Conservation (phyloP, 345 rosid species). For the Dimocarpus longan region DNA sequence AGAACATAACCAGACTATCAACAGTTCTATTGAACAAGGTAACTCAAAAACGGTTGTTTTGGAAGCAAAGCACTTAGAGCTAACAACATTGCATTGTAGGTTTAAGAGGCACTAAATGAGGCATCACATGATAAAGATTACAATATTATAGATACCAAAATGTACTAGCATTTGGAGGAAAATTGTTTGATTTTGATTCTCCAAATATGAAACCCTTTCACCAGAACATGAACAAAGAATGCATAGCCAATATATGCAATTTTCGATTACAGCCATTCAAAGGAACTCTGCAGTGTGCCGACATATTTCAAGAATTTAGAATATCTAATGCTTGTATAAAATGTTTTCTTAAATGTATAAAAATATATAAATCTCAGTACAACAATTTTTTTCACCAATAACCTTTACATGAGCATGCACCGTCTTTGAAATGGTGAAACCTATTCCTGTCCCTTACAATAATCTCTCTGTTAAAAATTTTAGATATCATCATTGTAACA, state of each 20-base stretch:
- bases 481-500: constrained; percentile 58
- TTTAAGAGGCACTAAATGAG: not conserved
- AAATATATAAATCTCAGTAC: not conserved
- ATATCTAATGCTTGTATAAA: no score
- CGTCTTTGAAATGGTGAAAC: constrained; percentile 61
- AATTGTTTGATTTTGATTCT: not conserved
- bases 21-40: no score
- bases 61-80: not conserved
- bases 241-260: not conserved
- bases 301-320: no score
- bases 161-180: not conserved
- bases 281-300: no score
- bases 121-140: not conserved
- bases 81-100: not conserved
- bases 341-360: not conserved
- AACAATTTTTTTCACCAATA: constrained; percentile 50
- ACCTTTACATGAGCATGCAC: constrained; percentile 62
- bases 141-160: not conserved
- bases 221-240: not conserved
- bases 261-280: not conserved
- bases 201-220: no score
- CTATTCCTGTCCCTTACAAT: constrained; percentile 68
- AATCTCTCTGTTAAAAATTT: constrained; percentile 55
- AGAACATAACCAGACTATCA: no score
- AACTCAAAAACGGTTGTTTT: no score